These are phyloP conservation scores for Pyrus bretschneideri DNA, from an alignment of 306 rosid species.

Conservation along the genomic window DNA sequence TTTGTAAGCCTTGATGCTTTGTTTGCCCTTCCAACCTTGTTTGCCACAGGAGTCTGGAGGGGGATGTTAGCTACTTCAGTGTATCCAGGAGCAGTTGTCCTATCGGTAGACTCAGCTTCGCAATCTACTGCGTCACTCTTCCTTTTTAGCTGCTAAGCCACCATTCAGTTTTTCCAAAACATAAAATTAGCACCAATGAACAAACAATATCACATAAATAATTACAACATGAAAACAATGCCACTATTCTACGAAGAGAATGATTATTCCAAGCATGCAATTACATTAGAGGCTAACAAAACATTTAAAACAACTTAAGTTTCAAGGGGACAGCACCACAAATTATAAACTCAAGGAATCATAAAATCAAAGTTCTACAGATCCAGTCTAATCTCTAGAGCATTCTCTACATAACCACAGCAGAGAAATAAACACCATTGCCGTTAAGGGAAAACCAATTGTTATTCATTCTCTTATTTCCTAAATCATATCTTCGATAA, in stretches of 20 bases:
- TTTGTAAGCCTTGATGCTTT: conserved; percentile 69
- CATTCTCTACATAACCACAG: not conserved
- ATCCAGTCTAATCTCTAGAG: not conserved
- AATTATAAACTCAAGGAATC: not conserved
- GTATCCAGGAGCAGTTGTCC: conserved; percentile 41
- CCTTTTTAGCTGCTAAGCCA: conserved; percentile 63
- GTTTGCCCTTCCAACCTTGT: conserved; percentile 58
- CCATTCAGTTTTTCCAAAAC: conserved; percentile 13
- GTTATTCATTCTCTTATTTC: not conserved
- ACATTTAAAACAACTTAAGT: not conserved
- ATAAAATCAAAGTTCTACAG: not conserved
- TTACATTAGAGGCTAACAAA: not conserved
- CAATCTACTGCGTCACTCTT: conserved; percentile 50
- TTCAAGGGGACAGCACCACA: not conserved
- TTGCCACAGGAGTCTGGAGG: conserved; percentile 65
- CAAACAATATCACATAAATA: not conserved
- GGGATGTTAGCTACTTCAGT: conserved; percentile 44
- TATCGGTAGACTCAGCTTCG: conserved; percentile 65
- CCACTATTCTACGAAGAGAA: not conserved
- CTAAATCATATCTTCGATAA: not conserved
- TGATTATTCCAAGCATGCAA: not conserved
- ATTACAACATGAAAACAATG: not conserved
- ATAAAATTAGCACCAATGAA: conserved; percentile 14
- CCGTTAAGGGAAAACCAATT: not conserved
- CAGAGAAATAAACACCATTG: not conserved